Base-by-base conservation (phyloP, 495 filamentous ascomycete species). In the Aspergillus ellipticus region DNA sequence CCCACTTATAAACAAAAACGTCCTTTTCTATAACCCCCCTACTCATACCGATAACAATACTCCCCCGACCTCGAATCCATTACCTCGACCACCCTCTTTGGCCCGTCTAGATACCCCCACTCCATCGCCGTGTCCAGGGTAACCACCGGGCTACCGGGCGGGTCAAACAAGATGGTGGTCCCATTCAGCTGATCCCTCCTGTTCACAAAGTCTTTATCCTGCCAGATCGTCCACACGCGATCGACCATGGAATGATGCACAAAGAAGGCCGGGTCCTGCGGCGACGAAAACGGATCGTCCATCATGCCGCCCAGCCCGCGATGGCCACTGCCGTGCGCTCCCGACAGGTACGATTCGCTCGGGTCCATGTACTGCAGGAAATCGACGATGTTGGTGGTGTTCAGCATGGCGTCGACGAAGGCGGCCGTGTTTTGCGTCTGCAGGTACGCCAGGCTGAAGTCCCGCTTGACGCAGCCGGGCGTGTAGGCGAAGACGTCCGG, bases 401-500 rank as follows among this genome's bases (percentile, higher is more conserved):
- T 20, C 28, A 67, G 46, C 4, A 71, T 49, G 0, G 17, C 16
- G 10, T 57, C 49, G 6, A 65, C 37, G 6, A 67, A 49, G 6
- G 54, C 55, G 15, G 39, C n/a, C 42, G 67, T 68, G 57, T 59
- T 67, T 52, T 62, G 65, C 1, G 42, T 43, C 2, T 29, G 51
- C 16, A 63, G 35, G 21, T 62, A 56, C 21, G 22, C 33, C 1
- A 43, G 42, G 4, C 49, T 28, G n/a, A 54, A 47, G 33, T 53
- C 43, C 2, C 89, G 82, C 26, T 70, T 78, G 48, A 91, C 67
- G 57, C 88, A 89, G 50, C 86, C 81, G 1, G 82, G 85, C 69
- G 85, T 86, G 63, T 81, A 79, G 50, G 57, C 60, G 24, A 71
- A 61, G 8, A 68, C 63, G 52, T 72, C 61, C 1, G 48, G 42